Percentiles rank a stretch among this genome's conserved stretches.
These are phyloP conservation scores for Rhizopus arrhizus DNA, from an alignment of 371 early-diverging fungal genomes.

Conservation along the genomic window DNA sequence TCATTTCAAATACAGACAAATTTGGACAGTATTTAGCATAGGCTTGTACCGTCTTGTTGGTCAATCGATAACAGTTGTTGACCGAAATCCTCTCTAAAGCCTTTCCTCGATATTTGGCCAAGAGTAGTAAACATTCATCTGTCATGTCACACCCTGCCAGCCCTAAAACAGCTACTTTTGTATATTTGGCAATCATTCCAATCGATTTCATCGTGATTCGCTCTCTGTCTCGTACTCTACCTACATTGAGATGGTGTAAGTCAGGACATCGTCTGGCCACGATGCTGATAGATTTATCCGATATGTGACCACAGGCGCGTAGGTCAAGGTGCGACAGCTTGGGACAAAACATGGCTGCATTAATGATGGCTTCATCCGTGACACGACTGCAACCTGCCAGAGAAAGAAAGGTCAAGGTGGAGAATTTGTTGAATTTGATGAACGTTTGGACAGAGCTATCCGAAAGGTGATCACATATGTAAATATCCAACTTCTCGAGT, in stretches of 20 bases:
- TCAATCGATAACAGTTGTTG: conserved; percentile 59
- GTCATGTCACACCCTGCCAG: conserved; percentile 62
- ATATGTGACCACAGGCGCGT: conserved; percentile 60
- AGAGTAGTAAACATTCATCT: conserved; percentile 56
- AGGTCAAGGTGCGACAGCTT: conserved; percentile 55
- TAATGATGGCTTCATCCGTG: conserved; percentile 51
- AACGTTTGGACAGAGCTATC: conserved; percentile 45
- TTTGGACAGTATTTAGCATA: conserved; percentile 52
- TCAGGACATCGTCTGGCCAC: conserved; percentile 52
- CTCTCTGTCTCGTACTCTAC: conserved; percentile 56
- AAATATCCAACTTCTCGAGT: conserved; percentile 43
- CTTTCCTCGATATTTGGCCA: conserved; percentile 49
- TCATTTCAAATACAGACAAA: conserved; percentile 63
- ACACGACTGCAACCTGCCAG: conserved; percentile 61
- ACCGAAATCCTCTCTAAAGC: conserved; percentile 60
- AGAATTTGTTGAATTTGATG: conserved; percentile 25
- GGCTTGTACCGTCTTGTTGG: conserved; percentile 51
- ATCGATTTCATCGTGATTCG: conserved; percentile 58
- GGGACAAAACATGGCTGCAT: conserved; percentile 50
- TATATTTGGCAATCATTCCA: conserved; percentile 52
- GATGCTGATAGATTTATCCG: conserved; percentile 48
- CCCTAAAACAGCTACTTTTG: conserved; percentile 54
- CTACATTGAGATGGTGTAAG: conserved; percentile 58
- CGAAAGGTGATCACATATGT: conserved; percentile 58
- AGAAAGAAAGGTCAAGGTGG: conserved; percentile 46